Conservation (phyloP, 192 early-diverging fungal species). For the Podila minutissima region DNA sequence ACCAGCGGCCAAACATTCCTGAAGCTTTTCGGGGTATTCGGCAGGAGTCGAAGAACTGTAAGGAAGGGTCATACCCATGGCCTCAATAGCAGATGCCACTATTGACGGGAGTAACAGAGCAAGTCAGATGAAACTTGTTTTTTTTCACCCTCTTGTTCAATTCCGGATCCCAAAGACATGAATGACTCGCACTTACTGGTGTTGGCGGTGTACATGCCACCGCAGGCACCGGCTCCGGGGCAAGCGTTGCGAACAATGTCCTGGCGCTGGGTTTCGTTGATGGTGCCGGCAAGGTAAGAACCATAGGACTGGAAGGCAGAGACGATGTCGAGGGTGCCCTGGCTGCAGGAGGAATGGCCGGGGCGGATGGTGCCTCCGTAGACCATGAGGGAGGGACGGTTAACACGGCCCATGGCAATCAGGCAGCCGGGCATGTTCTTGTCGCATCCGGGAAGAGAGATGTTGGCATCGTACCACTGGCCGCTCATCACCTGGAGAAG, state of each 20-base stretch:
- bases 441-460: constrained; percentile 94
- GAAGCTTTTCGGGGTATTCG: constrained; percentile 82
- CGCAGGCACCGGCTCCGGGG: constrained; percentile 96
- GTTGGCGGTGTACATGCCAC: constrained; percentile 99
- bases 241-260: constrained; percentile 79
- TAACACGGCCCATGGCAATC: constrained; percentile 96
- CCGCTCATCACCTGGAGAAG: constrained; percentile 84
- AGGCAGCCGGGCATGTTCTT: constrained; percentile 99
- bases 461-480: constrained; percentile 99
- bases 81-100: constrained; percentile 97
- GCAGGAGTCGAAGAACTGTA: constrained; percentile 98
- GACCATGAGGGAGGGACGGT: constrained; percentile 97
- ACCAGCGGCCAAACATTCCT: constrained; percentile 91
- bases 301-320: constrained; percentile 98
- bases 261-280: constrained; percentile 86
- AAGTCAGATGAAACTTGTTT: background rate
- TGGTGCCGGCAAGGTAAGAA: constrained; percentile 90
- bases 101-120: background rate
- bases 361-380: constrained; percentile 98
- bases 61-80: constrained; percentile 97
- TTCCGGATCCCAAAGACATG: background rate
- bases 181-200: constrained; percentile 69
- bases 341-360: constrained; percentile 70
- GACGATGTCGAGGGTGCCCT: constrained; percentile 88
- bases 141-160: background rate